These are phyloP conservation scores for Zelonia costaricensis DNA, from an alignment of 208 protist genomes.

Conservation along the genomic window DNA sequence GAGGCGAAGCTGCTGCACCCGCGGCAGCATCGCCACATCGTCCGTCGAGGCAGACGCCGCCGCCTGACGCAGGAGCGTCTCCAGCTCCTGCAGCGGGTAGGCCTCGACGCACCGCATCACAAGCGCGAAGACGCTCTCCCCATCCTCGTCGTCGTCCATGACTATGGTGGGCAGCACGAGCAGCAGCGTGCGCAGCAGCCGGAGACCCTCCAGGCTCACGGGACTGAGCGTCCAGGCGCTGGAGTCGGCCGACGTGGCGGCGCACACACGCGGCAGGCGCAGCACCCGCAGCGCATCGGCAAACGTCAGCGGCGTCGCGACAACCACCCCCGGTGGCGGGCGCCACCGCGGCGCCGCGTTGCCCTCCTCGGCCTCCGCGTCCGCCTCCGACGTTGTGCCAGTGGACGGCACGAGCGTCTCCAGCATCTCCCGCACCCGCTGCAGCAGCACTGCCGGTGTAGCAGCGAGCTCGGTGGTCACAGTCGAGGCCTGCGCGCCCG, in stretches of 20 bases:
- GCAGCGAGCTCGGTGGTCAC: background rate
- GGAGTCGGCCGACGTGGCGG: background rate
- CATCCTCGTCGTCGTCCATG: constrained; percentile 57
- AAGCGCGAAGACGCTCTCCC: constrained; percentile 50
- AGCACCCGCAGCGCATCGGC: constrained; percentile 21
- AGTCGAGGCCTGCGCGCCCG: no score
- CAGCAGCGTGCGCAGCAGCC: constrained; percentile 49
- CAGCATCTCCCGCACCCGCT: constrained; percentile 37
- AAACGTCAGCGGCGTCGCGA: constrained; percentile 22
- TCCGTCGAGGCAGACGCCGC: constrained; percentile 19
- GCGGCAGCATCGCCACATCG: constrained; percentile 31
- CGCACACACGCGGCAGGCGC: constrained; percentile 17
- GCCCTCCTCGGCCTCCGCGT: background rate
- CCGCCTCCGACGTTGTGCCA: background rate
- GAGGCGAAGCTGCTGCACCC: constrained; percentile 17
- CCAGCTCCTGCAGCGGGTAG: constrained; percentile 57
- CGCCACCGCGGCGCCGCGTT: constrained; percentile 12
- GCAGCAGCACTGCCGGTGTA: constrained; percentile 3
- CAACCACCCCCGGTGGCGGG: constrained; percentile 5
- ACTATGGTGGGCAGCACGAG: constrained; percentile 43
- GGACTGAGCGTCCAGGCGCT: constrained; percentile 23
- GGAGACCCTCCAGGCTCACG: constrained; percentile 34
- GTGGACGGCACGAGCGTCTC: constrained; percentile 23
- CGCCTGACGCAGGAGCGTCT: constrained; percentile 39
- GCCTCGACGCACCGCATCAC: constrained; percentile 39